Base-by-base conservation (phyloP, 1,284 basidiomycete genomes). In the Boletus semigastroideus region DNA sequence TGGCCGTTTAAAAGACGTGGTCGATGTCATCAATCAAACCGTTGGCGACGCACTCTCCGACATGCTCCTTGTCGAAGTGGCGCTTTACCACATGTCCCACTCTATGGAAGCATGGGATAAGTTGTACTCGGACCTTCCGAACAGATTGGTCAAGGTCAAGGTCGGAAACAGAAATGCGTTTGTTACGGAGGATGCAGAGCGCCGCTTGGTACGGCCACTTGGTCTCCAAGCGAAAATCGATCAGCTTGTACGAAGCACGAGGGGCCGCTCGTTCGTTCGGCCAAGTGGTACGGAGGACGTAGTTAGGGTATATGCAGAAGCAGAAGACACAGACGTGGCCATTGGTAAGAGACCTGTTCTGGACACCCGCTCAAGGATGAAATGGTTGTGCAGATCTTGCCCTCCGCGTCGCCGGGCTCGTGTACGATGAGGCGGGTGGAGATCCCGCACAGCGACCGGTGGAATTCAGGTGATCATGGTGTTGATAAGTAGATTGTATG, bases 201-300 rank as follows among this genome's bases (percentile, higher is more conserved):
- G 97, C 53, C 85, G 85, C 52, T 77, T 99, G 59, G 83, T 87
- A 39, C 87, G 75, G 58, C 97, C 97, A 1, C 72, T 72, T 8
- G 91, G 90, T 4, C 69, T 98, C 57, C 97, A 99, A 72, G 77
- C 69, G n/a, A 86, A 84, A 70, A 87, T 99, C 42, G 90, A 99
- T 59, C 89, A 90, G 44, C 78, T 94, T 28, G 89, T 94, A 27
- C 86, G 87, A 65, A 92, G 90, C 65, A 86, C 90, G 49, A 85
- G 85, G 31, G 97, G 95, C 1, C 82, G 97, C 43, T 84, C 90
- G 25, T 99, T 99, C 69, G 96, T 99, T 13, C 75, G 97, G 53
- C 97, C 97, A 1, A 97, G 94, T 71, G 97, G 97, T 12, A 99
- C 97, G 17, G 97, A 99, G 70, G 95, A 99, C 67, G 96, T 97